A percentile compares a stretch with the other conserved stretches of the same genome.
Conservation (phyloP, 2,329 filamentous ascomycete species). For the Sarocladium kiliense region DNA sequence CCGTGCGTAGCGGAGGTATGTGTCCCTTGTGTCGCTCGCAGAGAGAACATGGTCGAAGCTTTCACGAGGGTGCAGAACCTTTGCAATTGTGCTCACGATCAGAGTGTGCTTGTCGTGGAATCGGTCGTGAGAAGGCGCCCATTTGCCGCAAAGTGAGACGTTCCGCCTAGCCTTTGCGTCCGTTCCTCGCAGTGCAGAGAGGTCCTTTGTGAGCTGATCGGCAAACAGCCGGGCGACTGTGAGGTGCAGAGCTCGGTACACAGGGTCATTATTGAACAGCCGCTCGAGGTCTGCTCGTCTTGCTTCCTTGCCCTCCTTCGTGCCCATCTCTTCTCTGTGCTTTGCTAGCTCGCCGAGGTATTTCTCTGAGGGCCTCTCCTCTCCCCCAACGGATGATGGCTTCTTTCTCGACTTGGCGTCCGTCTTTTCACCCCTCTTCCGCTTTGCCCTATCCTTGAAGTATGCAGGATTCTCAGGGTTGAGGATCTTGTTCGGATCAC, state of each 20-base stretch:
- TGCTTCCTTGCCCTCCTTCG: not conserved
- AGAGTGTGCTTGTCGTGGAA: slow-evolving; percentile 56
- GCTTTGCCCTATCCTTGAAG: not conserved
- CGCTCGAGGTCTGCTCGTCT: slow-evolving; percentile 9
- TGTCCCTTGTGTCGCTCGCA: slow-evolving; percentile 35
- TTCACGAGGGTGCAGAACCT: slow-evolving; percentile 40
- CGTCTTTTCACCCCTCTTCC: slow-evolving; percentile 11
- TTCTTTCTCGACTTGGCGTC: not conserved
- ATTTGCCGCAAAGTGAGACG: slow-evolving; percentile 55
- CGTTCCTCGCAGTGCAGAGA: slow-evolving; percentile 31
- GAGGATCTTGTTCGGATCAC: slow-evolving; percentile 33
- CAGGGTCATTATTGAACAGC: slow-evolving; percentile 33
- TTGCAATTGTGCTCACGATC: slow-evolving; percentile 51
- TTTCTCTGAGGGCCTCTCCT: no score
- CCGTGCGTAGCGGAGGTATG: slow-evolving; percentile 49
- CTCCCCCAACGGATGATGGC: not conserved
- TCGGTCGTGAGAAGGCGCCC: slow-evolving; percentile 49
- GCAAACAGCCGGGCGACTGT: slow-evolving; percentile 51
- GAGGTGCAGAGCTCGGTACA: slow-evolving; percentile 48
- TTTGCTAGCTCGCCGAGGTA: no score
- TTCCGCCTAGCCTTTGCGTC: slow-evolving; percentile 33
- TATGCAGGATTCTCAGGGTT: slow-evolving; percentile 28
- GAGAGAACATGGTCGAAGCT: slow-evolving; percentile 23
- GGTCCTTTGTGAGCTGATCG: slow-evolving; percentile 45
- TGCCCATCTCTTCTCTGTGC: not conserved